Evolutionary conservation across 257 asterid species (phyloP).

Genomic region (Phtheirospermum japonicum): DNA sequence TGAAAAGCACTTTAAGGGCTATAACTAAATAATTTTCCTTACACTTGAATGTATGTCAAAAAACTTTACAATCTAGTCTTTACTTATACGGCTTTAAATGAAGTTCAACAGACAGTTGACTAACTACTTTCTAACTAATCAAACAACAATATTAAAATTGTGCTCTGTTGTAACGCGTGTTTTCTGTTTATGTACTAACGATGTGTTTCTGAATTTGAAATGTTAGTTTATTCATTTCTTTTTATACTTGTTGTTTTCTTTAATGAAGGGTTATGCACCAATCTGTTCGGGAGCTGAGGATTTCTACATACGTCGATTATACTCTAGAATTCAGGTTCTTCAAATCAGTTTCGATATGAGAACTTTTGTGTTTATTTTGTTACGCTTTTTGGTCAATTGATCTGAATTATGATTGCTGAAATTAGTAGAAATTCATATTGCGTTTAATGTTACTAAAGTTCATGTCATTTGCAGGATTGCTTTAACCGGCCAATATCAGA

Average conservation of each 20-base stretch:
- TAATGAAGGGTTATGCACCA: slow-evolving; percentile 66
- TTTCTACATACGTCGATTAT: slow-evolving; percentile 52
- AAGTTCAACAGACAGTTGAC: no score
- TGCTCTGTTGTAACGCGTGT: neutral
- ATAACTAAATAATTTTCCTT: no score
- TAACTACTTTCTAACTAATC: no score
- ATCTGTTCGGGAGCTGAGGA: slow-evolving; percentile 75
- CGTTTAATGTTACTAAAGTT: no score
- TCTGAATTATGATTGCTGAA: neutral
- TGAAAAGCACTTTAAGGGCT: neutral
- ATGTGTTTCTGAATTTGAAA: slow-evolving; percentile 3
- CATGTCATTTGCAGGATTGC: slow-evolving; percentile 54
- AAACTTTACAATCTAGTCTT: no score
- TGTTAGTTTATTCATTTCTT: neutral
- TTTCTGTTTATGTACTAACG: neutral
- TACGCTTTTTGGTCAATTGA: neutral
- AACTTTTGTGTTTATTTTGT: neutral
- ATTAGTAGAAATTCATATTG: neutral
- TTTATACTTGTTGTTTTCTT: neutral
- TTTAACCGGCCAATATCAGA: slow-evolving; percentile 73
- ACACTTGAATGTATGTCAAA: no score
- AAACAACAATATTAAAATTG: neutral
- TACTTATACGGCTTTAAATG: no score
- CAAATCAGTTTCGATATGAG: no score
- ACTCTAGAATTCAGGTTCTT: slow-evolving; percentile 49